These are phyloP conservation scores for Fusarium buharicum DNA, from an alignment of 2,329 filamentous ascomycete genomes.

Conservation along the genomic window DNA sequence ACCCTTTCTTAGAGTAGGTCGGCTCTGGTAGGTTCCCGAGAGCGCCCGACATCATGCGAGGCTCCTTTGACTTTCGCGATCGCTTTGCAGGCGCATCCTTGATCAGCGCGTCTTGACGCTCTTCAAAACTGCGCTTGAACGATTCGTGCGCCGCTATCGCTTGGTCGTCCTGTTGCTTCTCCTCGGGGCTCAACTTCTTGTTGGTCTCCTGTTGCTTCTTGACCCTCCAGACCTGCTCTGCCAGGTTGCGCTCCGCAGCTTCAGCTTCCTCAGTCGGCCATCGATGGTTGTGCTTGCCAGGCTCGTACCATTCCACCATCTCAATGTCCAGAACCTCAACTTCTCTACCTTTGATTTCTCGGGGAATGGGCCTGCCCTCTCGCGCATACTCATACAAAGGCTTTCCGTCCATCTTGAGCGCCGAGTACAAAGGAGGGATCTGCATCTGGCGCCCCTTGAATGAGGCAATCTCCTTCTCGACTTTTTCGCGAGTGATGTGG, in stretches of 20 bases:
- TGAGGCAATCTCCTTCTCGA: constrained; percentile 77
- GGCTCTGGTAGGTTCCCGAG: constrained; percentile 62
- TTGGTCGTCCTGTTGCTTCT: constrained; percentile 65
- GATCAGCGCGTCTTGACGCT: constrained; percentile 67
- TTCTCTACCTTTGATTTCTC: constrained; percentile 82
- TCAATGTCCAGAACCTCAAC: constrained; percentile 83
- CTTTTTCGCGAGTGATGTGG: constrained; percentile 80
- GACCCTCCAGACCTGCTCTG: constrained; percentile 75
- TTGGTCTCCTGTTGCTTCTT: constrained; percentile 65
- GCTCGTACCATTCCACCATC: constrained; percentile 84
- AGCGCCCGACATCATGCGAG: constrained; percentile 67
- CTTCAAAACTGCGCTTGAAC: constrained; percentile 68
- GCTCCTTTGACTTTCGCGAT: constrained; percentile 45
- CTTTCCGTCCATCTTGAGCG: constrained; percentile 92
- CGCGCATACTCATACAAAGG: constrained; percentile 95
- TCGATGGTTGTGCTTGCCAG: constrained; percentile 79
- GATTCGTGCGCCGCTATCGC: constrained; percentile 66
- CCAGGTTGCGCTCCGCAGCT: constrained; percentile 77
- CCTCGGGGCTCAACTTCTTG: constrained; percentile 63
- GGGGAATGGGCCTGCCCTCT: constrained; percentile 85
- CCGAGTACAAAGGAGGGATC: constrained; percentile 91
- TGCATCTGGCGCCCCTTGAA: constrained; percentile 90
- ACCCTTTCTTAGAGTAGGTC: constrained; percentile 54
- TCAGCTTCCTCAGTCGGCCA: constrained; percentile 85
- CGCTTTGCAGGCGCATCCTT: constrained; percentile 58